Evolutionary conservation across 202 grass and related monocot species (phyloP).

Genomic region (Bolboschoenoplectus hybrid): DNA sequence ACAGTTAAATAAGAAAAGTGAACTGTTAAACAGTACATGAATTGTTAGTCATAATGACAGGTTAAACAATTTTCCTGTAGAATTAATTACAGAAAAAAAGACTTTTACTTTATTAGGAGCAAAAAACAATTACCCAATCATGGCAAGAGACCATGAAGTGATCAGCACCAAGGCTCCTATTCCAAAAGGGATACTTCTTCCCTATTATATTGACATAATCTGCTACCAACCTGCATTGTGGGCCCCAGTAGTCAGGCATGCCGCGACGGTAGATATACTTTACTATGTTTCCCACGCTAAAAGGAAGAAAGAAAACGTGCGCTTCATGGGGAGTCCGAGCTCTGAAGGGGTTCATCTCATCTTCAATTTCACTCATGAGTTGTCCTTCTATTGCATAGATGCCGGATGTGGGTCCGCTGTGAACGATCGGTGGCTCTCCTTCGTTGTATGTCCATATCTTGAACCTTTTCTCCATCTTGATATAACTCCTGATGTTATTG

Average conservation of each 20-base stretch:
- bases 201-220: conserved; percentile 47
- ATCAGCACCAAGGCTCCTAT: conserved; percentile 41
- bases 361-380: conserved; percentile 42
- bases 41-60: not conserved
- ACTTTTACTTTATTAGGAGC: not conserved
- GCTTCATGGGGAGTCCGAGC: conserved; percentile 40
- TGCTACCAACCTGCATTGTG: conserved; percentile 33
- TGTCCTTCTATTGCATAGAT: conserved; percentile 42
- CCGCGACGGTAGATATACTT: conserved; percentile 43
- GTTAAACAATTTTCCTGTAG: not conserved
- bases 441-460: conserved; percentile 41
- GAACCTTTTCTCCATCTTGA: conserved; percentile 51
- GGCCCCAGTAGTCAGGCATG: conserved; percentile 40
- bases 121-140: conserved; percentile 41
- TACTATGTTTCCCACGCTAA: conserved; percentile 41
- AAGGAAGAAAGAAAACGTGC: conserved; percentile 51
- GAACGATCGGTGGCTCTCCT: conserved; percentile 32
- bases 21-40: not conserved
- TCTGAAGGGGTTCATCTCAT: conserved; percentile 35
- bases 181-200: conserved; percentile 49
- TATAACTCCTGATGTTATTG: conserved; percentile 46
- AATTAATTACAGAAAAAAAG: not conserved
- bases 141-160: conserved; percentile 57
- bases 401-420: conserved; percentile 10
- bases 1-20: not conserved